These are phyloP conservation scores for Holtermannia corniformis DNA, from an alignment of 768 basidiomycete genomes.

Conservation along the genomic window DNA sequence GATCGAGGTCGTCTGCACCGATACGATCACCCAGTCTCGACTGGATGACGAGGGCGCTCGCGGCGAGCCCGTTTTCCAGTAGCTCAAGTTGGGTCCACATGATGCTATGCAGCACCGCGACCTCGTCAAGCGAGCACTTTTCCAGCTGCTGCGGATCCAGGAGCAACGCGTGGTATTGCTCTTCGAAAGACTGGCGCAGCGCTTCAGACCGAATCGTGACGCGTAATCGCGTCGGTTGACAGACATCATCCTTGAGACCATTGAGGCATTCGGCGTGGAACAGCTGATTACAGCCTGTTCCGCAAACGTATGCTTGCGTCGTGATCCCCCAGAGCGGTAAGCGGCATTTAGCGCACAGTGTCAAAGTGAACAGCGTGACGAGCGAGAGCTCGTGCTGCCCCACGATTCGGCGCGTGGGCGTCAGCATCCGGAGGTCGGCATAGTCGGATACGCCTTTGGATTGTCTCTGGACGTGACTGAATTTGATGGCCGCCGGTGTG, in stretches of 20 bases:
- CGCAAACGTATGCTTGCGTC: slow-evolving; percentile 58
- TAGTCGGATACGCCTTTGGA: not conserved
- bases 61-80: slow-evolving; percentile 55
- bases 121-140: slow-evolving; percentile 56
- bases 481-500: not conserved
- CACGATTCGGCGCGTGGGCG: slow-evolving; percentile 12
- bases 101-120: slow-evolving; percentile 53
- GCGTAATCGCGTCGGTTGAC: slow-evolving; percentile 28
- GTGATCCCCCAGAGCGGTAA: slow-evolving; percentile 64
- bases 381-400: slow-evolving; percentile 50
- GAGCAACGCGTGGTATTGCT: slow-evolving; percentile 47
- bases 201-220: slow-evolving; percentile 50
- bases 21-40: slow-evolving; percentile 27
- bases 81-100: slow-evolving; percentile 62
- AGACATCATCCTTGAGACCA: slow-evolving; percentile 8
- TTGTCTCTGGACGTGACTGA: not conserved
- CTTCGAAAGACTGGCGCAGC: slow-evolving; percentile 54
- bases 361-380: slow-evolving; percentile 63
- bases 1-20: slow-evolving; percentile 45
- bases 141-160: slow-evolving; percentile 47
- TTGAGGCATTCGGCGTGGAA: slow-evolving; percentile 51
- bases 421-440: not conserved
- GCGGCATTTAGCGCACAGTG: slow-evolving; percentile 59
- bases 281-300: slow-evolving; percentile 51
- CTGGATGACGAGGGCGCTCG: slow-evolving; percentile 56